Evolutionary conservation across 2,329 filamentous ascomycete genomes (phyloP).

Genomic region (Microascus cirrosus): DNA sequence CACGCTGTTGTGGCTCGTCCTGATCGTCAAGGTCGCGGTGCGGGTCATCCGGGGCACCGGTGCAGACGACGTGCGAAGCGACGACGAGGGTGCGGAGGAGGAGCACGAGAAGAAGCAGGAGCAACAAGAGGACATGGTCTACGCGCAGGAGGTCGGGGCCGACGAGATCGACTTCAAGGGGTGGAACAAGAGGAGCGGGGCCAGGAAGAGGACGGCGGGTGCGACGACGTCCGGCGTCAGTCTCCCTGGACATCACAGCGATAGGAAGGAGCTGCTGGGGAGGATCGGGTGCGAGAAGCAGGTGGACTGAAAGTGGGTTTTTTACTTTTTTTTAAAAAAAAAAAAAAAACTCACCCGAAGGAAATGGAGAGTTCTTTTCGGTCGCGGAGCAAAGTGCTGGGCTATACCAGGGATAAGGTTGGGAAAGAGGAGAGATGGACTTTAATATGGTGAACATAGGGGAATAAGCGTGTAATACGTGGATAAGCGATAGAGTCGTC

Average conservation of each 20-base stretch:
- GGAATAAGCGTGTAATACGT: no score
- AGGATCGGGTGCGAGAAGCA: conserved; percentile 78
- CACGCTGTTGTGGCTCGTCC: conserved; percentile 76
- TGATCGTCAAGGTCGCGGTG: conserved; percentile 76
- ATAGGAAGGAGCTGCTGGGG: conserved; percentile 70
- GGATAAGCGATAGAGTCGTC: no score
- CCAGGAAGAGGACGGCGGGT: conserved; percentile 28
- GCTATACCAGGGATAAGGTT: no score
- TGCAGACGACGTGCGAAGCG: conserved; percentile 79
- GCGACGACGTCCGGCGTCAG: conserved; percentile 42
- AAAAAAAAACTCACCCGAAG: no score
- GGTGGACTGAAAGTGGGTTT: background rate
- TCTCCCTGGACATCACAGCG: conserved; percentile 53
- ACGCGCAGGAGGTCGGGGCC: conserved; percentile 67
- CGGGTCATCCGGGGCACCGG: conserved; percentile 65
- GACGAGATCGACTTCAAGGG: conserved; percentile 57
- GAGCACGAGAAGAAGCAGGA: conserved; percentile 51
- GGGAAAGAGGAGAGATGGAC: no score
- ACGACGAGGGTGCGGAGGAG: conserved; percentile 66
- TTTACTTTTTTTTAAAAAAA: no score
- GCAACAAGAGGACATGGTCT: conserved; percentile 40
- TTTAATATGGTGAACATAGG: no score
- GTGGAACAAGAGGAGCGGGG: conserved; percentile 45
- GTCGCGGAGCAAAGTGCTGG: no score
- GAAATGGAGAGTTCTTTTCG: no score